These are phyloP conservation scores for Strigomonas oncopelti DNA, from an alignment of 208 protist species.

Conservation along the genomic window DNA sequence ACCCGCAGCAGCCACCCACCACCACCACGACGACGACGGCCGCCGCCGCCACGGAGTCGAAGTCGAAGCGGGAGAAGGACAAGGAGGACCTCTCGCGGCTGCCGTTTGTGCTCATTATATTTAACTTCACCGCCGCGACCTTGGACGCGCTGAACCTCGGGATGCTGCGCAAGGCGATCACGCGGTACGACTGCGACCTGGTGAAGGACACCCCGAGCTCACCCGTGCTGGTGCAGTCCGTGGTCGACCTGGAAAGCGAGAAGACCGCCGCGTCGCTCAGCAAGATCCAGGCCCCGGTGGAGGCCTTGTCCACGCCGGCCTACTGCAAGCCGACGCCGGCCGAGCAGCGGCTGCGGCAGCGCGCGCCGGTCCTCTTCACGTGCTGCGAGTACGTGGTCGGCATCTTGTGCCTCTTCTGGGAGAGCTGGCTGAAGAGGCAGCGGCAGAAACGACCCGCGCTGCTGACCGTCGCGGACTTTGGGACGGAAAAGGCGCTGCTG, in stretches of 20 bases:
- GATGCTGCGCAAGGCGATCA: conserved; percentile 20
- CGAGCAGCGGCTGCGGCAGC: background rate
- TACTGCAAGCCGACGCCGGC: conserved; percentile 2
- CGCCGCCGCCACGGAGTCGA: background rate
- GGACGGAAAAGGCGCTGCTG: conserved; percentile 17
- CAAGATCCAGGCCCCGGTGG: background rate
- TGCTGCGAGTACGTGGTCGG: conserved; percentile 39
- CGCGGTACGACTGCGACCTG: background rate
- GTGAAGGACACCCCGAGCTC: conserved; percentile 4
- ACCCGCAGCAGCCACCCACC: conserved; percentile 1
- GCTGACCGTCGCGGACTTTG: conserved; percentile 29
- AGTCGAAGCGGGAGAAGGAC: conserved; percentile 12
- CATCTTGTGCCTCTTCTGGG: conserved; percentile 31
- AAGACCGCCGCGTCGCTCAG: conserved; percentile 6
- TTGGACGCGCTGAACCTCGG: conserved; percentile 38
- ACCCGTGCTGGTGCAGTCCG: background rate
- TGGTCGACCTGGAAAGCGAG: conserved; percentile 4
- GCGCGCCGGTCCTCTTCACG: conserved; percentile 24
- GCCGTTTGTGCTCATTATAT: conserved; percentile 74
- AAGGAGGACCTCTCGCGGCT: conserved; percentile 16
- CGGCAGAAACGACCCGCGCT: conserved; percentile 9
- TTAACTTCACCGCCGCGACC: conserved; percentile 65
- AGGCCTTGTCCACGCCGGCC: background rate
- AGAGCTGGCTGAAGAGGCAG: conserved; percentile 29
- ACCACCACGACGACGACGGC: background rate